Evolutionary conservation across 805 yeast genomes (phyloP).

Genomic region (Candida coleopterorum): DNA sequence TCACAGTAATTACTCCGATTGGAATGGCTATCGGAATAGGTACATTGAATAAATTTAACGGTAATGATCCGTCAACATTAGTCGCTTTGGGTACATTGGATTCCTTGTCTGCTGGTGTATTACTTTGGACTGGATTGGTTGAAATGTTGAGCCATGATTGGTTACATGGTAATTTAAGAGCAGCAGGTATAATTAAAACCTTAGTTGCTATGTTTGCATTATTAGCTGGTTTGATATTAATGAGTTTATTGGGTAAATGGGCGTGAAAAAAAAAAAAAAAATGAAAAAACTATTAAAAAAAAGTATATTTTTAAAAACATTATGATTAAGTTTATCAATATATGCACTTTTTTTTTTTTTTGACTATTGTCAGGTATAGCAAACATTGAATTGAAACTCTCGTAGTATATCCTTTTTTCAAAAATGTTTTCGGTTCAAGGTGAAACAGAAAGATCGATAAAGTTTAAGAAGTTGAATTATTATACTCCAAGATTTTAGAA

Average conservation of each 20-base stretch:
- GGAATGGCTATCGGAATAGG: constrained; percentile 32
- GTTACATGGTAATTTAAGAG: constrained; percentile 18
- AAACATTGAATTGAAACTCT: too few relatives aligned
- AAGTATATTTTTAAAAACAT: too few relatives aligned
- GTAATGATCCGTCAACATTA: constrained; percentile 24
- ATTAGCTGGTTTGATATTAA: constrained; percentile 20
- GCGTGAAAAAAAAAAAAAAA: too few relatives aligned
- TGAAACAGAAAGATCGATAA: too few relatives aligned
- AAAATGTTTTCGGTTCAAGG: too few relatives aligned
- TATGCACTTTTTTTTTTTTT: too few relatives aligned
- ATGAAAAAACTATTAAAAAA: too few relatives aligned
- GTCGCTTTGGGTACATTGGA: constrained; percentile 30
- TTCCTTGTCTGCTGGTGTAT: constrained; percentile 30
- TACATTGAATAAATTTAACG: constrained; percentile 20
- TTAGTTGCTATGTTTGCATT: constrained; percentile 13
- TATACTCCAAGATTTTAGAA: too few relatives aligned
- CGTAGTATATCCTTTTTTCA: too few relatives aligned
- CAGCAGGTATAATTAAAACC: constrained; percentile 14
- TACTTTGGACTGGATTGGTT: constrained; percentile 28
- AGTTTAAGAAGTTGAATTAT: too few relatives aligned
- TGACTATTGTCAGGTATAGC: too few relatives aligned
- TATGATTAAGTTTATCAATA: too few relatives aligned
- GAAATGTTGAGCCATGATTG: constrained; percentile 29
- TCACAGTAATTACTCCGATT: constrained; percentile 22
- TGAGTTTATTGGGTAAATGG: constrained; percentile 33